phyloP scores from a whole-genome alignment of 805 yeast genomes.

The Candida nanaspora region DNA sequence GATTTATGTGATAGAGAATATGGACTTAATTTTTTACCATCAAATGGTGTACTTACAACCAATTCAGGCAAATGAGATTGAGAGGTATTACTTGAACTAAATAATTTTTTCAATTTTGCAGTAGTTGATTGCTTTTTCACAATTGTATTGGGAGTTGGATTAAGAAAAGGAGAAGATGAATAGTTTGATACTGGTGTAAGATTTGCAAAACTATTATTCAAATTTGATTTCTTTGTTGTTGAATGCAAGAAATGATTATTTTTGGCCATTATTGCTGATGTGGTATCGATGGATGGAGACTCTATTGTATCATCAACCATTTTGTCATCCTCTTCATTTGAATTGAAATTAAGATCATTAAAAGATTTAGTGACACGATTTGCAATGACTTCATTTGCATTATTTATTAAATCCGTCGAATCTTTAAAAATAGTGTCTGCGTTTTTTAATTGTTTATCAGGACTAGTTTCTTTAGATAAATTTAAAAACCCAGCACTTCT shows the following conservation, averaged over 20 bases:
- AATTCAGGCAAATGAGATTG: neutral
- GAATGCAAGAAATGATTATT: neutral
- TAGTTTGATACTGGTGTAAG: slow-evolving; percentile 11
- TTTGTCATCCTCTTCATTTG: slow-evolving; percentile 5
- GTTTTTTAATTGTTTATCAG: slow-evolving; percentile 4
- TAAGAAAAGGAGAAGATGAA: slow-evolving; percentile 18
- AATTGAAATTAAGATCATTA: slow-evolving; percentile 24
- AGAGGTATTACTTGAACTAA: slow-evolving; percentile 5
- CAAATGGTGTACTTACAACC: slow-evolving; percentile 12
- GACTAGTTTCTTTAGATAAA: slow-evolving; percentile 36
- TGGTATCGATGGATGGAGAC: neutral
- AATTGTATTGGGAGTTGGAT: slow-evolving; percentile 5
- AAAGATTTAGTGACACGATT: slow-evolving; percentile 26
- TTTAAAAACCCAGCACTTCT: slow-evolving; percentile 49
- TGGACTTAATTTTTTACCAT: slow-evolving; percentile 11
- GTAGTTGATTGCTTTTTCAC: slow-evolving; percentile 14
- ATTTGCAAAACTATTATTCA: slow-evolving; percentile 3
- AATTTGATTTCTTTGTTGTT: neutral
- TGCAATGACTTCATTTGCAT: slow-evolving; percentile 19
- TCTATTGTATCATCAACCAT: neutral
- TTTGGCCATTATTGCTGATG: neutral
- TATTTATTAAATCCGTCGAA: slow-evolving; percentile 9
- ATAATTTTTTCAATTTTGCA: slow-evolving; percentile 16
- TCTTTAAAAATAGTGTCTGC: too few relatives aligned
- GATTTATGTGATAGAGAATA: slow-evolving; percentile 15